Base-by-base conservation (phyloP, 345 rosid genomes). In the Combretum micranthum region DNA sequence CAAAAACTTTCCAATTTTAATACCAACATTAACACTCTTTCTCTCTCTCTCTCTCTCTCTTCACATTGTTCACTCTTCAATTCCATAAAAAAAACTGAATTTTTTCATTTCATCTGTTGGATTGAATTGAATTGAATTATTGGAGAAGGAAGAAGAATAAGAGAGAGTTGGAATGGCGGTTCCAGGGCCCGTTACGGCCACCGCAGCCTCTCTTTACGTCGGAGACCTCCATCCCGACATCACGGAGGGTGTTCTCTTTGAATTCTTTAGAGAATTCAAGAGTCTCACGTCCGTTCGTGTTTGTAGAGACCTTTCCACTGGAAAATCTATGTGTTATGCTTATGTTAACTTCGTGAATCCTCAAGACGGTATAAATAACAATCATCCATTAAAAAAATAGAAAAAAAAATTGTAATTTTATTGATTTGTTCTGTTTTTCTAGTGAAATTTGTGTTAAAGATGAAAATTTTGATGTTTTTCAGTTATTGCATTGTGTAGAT, bases 311-410 rank as follows among this genome's bases (percentile, higher is more conserved):
- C 70, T 71, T 16, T 42, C 80, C 44, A 57, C 84, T 16, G 86
- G 83, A 42, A 69, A 83, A 54, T 89, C 91, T 47, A 83, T 83
- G 69, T 82, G 89, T 57, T 89, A 89, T 64, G 94, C 86, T 61
- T 89, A 86, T 76, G 87, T 80, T 65, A 89, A 89, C 87, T 89
- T 83, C 44, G 32, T 82, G 15, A 70, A 80, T 53, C 71, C 65
- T n/a, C 77, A 69, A 3, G 94, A 81, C 12, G 94, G 94, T 83
- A 75, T 20, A 11, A 15, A 12, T 2, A n/a, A 44, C 23, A 1
- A 4, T 23, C 9, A n/a, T n/a, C n/a, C n/a, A n/a, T n/a, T n/a
- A n/a, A n/a, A n/a, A n/a, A n/a, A n/a, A n/a, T n/a, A n/a, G n/a
- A n/a, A n/a, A n/a, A n/a, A n/a, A n/a, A n/a, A n/a, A n/a, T n/a